Conservation (phyloP, 1,284 basidiomycete genomes). For the Xerocomus nothofagi region DNA sequence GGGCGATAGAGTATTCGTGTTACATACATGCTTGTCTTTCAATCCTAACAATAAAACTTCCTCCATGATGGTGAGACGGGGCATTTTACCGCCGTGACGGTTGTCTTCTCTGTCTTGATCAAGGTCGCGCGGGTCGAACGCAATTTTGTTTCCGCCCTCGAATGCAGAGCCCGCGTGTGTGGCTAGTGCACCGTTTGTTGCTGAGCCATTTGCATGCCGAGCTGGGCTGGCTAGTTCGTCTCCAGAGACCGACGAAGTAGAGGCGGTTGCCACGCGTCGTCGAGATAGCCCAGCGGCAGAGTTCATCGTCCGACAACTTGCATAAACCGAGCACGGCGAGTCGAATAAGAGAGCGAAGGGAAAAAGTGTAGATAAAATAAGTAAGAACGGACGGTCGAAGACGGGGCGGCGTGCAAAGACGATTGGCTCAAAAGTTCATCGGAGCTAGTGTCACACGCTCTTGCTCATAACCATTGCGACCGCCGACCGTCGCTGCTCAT, state of each 20-base stretch:
- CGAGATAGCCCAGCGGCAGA: constrained; percentile 51
- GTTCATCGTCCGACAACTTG: constrained; percentile 37
- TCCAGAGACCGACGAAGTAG: constrained; percentile 36
- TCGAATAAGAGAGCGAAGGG: constrained; percentile 2
- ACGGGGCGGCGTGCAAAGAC: constrained; percentile 1
- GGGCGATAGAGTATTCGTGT: neutral
- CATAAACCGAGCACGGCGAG: constrained; percentile 20
- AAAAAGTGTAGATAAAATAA: constrained; percentile 3
- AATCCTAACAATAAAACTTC: constrained; percentile 91
- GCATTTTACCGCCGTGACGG: constrained; percentile 69
- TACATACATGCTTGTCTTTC: constrained; percentile 82
- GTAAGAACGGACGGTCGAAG: constrained; percentile 4
- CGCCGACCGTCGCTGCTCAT: no score
- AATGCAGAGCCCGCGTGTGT: constrained; percentile 76
- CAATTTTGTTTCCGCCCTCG: constrained; percentile 82
- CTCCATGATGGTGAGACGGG: constrained; percentile 93
- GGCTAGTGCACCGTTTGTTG: constrained; percentile 31
- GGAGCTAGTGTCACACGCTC: constrained; percentile 18
- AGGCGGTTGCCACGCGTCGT: constrained; percentile 48
- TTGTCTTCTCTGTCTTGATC: constrained; percentile 74
- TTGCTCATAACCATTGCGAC: no score
- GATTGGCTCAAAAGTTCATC: constrained; percentile 5
- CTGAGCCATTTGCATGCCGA: constrained; percentile 34
- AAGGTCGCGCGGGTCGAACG: constrained; percentile 92
- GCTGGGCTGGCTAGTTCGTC: constrained; percentile 36